phyloP scores from a whole-genome alignment of 768 basidiomycete species.

The Daedalea quercina region DNA sequence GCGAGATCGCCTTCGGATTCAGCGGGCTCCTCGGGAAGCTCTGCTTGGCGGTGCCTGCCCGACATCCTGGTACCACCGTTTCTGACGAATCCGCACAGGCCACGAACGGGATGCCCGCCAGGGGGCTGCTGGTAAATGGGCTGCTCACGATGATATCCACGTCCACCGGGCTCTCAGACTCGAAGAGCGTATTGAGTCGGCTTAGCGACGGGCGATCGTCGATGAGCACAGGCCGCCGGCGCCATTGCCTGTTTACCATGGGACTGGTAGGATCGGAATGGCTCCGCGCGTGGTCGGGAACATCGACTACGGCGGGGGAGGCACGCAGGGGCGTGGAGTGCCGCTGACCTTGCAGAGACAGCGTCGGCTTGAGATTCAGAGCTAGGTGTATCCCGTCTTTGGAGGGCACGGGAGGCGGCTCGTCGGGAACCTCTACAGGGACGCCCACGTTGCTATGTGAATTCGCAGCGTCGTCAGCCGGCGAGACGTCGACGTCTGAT shows the following conservation, averaged over 20 bases:
- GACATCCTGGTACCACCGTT: background rate
- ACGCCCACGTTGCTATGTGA: background rate
- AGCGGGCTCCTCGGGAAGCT: constrained; percentile 44
- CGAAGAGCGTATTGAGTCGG: constrained; percentile 32
- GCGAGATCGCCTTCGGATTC: constrained; percentile 56
- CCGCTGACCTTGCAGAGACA: background rate
- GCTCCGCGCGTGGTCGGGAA: background rate
- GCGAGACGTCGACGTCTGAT: constrained; percentile 9
- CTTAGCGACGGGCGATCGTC: constrained; percentile 31
- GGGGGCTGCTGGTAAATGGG: constrained; percentile 15
- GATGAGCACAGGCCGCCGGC: constrained; percentile 31
- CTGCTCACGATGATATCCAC: constrained; percentile 26
- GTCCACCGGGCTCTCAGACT: constrained; percentile 28
- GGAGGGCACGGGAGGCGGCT: constrained; percentile 4
- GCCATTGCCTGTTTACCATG: constrained; percentile 18
- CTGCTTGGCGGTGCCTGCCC: constrained; percentile 7
- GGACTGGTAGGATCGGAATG: background rate
- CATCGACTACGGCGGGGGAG: background rate
- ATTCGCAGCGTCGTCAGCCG: constrained; percentile 2
- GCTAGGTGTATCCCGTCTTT: constrained; percentile 6
- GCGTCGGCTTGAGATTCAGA: constrained; percentile 2
- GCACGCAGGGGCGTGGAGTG: background rate
- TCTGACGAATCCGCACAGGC: constrained; percentile 11
- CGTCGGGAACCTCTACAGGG: background rate
- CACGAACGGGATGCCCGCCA: no score